Evolutionary conservation across 768 basidiomycete species (phyloP).

Genomic region (Tylopilus subfusipes): DNA sequence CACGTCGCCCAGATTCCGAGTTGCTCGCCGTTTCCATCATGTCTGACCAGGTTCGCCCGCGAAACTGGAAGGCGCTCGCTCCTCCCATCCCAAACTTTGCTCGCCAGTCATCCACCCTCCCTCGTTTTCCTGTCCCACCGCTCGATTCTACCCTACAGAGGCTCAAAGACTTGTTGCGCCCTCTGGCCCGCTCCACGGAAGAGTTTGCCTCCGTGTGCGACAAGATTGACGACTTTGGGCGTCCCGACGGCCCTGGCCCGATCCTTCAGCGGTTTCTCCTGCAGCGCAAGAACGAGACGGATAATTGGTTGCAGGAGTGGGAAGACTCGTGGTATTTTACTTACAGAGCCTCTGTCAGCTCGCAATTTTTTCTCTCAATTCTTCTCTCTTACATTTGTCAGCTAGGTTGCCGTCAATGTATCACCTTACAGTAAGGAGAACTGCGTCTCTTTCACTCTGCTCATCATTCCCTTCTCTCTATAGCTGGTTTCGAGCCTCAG

Average conservation of each 20-base stretch:
- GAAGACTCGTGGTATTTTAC: conserved; percentile 79
- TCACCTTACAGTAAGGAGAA: conserved; percentile 78
- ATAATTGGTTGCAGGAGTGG: conserved; percentile 94
- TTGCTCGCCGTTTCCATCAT: conserved; percentile 15
- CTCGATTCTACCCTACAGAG: conserved; percentile 62
- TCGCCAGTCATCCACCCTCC: conserved; percentile 54
- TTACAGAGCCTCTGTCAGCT: conserved; percentile 77
- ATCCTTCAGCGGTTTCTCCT: conserved; percentile 65
- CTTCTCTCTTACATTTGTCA: not conserved
- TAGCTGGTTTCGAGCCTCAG: conserved; percentile 75
- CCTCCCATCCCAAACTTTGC: conserved; percentile 38
- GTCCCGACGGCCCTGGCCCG: conserved; percentile 38
- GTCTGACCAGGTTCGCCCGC: conserved; percentile 35
- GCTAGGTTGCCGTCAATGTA: conserved; percentile 80
- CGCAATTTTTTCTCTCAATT: not conserved
- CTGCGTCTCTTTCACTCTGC: not conserved
- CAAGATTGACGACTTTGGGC: conserved; percentile 68
- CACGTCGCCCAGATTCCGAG: not conserved
- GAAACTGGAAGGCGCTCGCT: conserved; percentile 20
- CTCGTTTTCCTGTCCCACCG: conserved; percentile 71
- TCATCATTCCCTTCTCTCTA: conserved; percentile 6
- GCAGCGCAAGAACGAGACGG: conserved; percentile 47
- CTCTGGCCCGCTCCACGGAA: conserved; percentile 61
- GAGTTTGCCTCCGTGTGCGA: conserved; percentile 53
- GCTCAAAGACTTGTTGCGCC: conserved; percentile 67